Base-by-base conservation (phyloP, 768 basidiomycete species). In the Auricularia cornea region DNA sequence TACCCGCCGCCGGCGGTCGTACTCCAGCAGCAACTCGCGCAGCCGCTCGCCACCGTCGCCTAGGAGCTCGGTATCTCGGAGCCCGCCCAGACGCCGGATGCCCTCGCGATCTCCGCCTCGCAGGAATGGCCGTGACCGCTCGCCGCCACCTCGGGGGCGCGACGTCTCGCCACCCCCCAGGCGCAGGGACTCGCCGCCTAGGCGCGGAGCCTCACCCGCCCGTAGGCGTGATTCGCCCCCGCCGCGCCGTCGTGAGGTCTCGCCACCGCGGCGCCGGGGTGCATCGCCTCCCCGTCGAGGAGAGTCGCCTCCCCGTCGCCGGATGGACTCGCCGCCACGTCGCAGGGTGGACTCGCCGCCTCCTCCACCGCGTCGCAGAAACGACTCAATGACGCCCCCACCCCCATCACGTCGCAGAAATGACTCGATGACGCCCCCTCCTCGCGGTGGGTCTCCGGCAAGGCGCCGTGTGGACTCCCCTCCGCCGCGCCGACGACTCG, bases 41-140 rank as follows among this genome's bases (percentile, higher is more conserved):
- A n/a, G 51, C 51, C 20, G 51, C 28, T 28, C 74, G 0, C 77
- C 79, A 1, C 76, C 74, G 1, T 67, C 68, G 2, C 64, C 67
- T 38, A 61, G 66, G n/a, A 61, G 61, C 41, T 67, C 65, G 12
- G 64, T 62, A 28, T 44, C 35, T 8, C 35, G 35, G 10, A 38
- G 35, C 35, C 35, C 52, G 23, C 44, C 51, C n/a, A 30, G 59
- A 33, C 62, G 63, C 40, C 29, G 59, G 28, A 52, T 63, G 26
- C 56, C 63, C 44, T 64, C 64, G 20, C 63, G 63, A 11, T 57
- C 63, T 18, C 62, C 59, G 16, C 72, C 33, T 44, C 28, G 26
- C 30, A 26, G 54, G 51, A 52, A 28, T 57, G 26, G 54, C 28
- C 54, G 54, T 3, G 54, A 26, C 23, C 12, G 16, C 54, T 57